Percentiles rank a stretch among this genome's conserved stretches.
Evolutionary conservation across 345 rosid species (phyloP).

Genomic region (Euphorbia peplus): DNA sequence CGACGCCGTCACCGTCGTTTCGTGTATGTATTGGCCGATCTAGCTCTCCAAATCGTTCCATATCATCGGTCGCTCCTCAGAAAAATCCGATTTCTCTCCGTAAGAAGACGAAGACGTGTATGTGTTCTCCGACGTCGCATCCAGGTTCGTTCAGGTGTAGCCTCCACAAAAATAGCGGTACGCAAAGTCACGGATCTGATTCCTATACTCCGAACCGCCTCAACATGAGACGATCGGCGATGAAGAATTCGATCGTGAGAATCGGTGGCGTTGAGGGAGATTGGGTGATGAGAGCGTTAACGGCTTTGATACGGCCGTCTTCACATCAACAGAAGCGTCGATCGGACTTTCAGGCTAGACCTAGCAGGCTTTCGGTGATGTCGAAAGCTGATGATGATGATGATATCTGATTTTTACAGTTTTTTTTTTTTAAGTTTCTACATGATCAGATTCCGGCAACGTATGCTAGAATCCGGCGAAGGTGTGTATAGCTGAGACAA

Average conservation of each 20-base stretch:
- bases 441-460: constrained; percentile 18
- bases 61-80: constrained; percentile 32
- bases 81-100: constrained; percentile 36
- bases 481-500: constrained; percentile 9
- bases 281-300: constrained; percentile 75
- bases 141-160: constrained; percentile 84
- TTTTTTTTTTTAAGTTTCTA: not conserved
- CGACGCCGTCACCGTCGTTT: constrained; percentile 41
- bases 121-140: constrained; percentile 93
- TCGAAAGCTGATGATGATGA: constrained; percentile 43
- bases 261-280: constrained; percentile 98
- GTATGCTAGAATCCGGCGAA: constrained; percentile 19
- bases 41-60: constrained; percentile 31
- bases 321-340: constrained; percentile 76
- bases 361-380: constrained; percentile 74
- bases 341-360: constrained; percentile 58
- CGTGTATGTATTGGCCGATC: constrained; percentile 63
- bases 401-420: constrained; percentile 20
- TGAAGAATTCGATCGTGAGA: constrained; percentile 83
- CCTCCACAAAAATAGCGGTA: constrained; percentile 49
- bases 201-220: constrained; percentile 51
- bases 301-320: constrained; percentile 81
- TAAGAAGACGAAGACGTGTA: constrained; percentile 52
- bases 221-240: constrained; percentile 85
- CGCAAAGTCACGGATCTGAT: constrained; percentile 19